Base-by-base conservation (phyloP, 2,329 filamentous ascomycete genomes). In the Geosmithia morbida region DNA sequence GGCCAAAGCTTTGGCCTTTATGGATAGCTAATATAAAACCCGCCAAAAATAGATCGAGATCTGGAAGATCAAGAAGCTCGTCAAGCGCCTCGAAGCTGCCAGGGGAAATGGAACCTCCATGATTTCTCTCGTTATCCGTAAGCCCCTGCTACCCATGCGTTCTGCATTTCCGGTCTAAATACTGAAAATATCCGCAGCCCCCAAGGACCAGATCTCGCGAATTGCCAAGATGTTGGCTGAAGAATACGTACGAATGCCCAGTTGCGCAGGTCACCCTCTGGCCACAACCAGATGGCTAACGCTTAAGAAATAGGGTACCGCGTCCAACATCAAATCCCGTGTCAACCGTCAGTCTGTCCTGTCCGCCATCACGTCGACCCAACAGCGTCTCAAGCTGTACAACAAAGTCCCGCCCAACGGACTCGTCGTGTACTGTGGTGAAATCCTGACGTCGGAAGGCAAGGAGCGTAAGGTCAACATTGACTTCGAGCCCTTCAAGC, bases 391-490 rank as follows among this genome's bases (percentile, higher is more conserved):
- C 55, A 98, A 98, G 79, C 78, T 98, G 45, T 98, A 98, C 75
- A 95, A 89, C 71, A 97, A 97, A 70, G 92, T 98, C 49, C 92
- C 94, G 30, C 87, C 92, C 45, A 98, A 98, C 69, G 92, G 92
- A 51, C 74, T 98, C 55, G 92, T 98, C 55, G 85, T 98, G 56
- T 98, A 98, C 78, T 98, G 92, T 67, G 92, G 92, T 82, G 92
- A 98, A 96, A 97, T 98, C 66, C 83, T 98, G 74, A 98, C 92
- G 48, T 83, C 83, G 29, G 92, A 98, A 74, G 92, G 92, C 68
- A 98, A 98, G 70, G 92, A 98, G 72, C 79, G 92, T 62, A 98
- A 96, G 76, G 94, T 98, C 74, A 98, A 98, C 70, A 98, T 98
- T 65, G 94, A 98, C 65, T 98, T 98, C 66, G 92, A 98, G 70